Base-by-base conservation (phyloP, 352 stramenopile genomes). In the Achlya hypogyna region DNA sequence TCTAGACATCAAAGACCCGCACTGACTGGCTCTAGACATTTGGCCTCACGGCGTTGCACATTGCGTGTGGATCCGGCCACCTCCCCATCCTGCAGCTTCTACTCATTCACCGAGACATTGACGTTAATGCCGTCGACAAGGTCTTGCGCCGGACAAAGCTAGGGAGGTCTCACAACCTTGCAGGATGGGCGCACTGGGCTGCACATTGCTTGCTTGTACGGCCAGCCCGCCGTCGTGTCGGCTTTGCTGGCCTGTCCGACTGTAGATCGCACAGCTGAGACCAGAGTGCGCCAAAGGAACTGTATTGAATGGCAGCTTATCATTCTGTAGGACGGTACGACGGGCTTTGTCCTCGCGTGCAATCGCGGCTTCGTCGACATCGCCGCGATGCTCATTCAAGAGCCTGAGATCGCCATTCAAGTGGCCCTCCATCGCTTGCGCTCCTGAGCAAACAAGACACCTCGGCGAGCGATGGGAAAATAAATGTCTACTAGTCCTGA, bases 361-460 rank as follows among this genome's bases (percentile, higher is more conserved):
- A 20, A 12, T 10, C 31, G 59, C 16, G 60, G 60, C 28, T 45
- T 59, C 43, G 59, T 59, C 6, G 60, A 67, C 8, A 49, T 67
- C 6, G 60, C 60, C 12, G 45, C 27, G 8, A 18, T 35, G 9
- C 20, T 67, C n/a, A 22, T 56, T 10, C n/a, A 59, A 29, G 20
- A 67, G n/a, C 49, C 16, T 20, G 49, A 56, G 10, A 16, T 56
- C 10, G 49, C 49, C 31, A n/a, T 56, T 9, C 31, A 56, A 16
- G 25, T 56, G 4, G 38, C 38, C 2, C 38, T n/a, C 38, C 12
- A 3, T n/a, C n/a, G n/a, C n/a, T n/a, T n/a, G n/a, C n/a, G n/a
- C n/a, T n/a, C n/a, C n/a, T n/a, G n/a, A n/a, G n/a, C n/a, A n/a
- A n/a, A n/a, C n/a, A n/a, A n/a, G n/a, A n/a, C n/a, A n/a, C n/a